phyloP scores from a whole-genome alignment of 1,284 basidiomycete genomes.

The Mycocalia duriaeana region DNA sequence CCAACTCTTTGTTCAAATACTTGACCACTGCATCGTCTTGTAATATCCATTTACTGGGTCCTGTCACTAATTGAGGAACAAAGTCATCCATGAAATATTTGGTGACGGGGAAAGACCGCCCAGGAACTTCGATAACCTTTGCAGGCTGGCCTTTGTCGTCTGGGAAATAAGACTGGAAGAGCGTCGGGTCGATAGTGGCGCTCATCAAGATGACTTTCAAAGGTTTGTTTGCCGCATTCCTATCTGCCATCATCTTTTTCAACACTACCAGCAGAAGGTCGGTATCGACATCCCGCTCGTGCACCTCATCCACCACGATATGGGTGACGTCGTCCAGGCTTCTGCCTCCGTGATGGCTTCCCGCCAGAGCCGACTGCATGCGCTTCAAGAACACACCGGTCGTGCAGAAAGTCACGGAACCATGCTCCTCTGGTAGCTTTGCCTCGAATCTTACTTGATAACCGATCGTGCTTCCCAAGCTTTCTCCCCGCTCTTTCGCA shows the following conservation, averaged over 20 bases:
- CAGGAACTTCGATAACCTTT: constrained; percentile 83
- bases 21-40: constrained; percentile 70
- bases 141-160: constrained; percentile 61
- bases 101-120: constrained; percentile 86
- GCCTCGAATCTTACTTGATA: constrained; percentile 93
- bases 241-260: constrained; percentile 78
- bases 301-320: constrained; percentile 93
- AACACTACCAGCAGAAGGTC: constrained; percentile 90
- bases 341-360: constrained; percentile 29
- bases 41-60: constrained; percentile 63
- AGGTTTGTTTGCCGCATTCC: constrained; percentile 69
- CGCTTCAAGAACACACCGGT: constrained; percentile 88
- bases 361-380: constrained; percentile 75
- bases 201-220: constrained; percentile 94
- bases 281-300: constrained; percentile 94
- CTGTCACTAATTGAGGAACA: constrained; percentile 45
- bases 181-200: constrained; percentile 87
- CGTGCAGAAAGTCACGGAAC: constrained; percentile 90
- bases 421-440: constrained; percentile 77
- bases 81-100: constrained; percentile 84
- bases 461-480: constrained; percentile 72
- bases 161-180: constrained; percentile 88
- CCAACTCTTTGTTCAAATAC: constrained; percentile 77
- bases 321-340: constrained; percentile 84
- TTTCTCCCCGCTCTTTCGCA: constrained; percentile 84